These are phyloP conservation scores for Astrephomene gubernaculifera DNA, from an alignment of 139 green algal genomes.

Conservation along the genomic window DNA sequence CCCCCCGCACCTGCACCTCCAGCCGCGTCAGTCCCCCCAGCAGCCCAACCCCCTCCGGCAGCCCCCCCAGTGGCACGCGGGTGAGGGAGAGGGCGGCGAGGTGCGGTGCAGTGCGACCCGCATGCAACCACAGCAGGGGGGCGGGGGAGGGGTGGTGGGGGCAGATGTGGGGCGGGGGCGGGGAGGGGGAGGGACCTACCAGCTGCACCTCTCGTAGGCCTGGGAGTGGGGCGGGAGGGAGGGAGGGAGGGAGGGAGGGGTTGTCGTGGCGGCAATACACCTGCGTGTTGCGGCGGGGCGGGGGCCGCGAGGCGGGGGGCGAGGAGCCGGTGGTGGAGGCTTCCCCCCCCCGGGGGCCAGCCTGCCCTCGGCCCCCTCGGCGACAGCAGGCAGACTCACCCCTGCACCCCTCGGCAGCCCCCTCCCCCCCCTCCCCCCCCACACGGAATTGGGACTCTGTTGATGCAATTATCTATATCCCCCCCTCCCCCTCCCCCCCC, in stretches of 20 bases:
- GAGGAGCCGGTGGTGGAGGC: too few species aligned
- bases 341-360: too few species aligned
- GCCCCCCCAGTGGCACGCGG: slow-evolving; percentile 11
- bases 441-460: too few species aligned
- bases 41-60: slow-evolving; percentile 32
- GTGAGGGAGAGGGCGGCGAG: slow-evolving; percentile 10
- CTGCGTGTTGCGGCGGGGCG: too few species aligned
- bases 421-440: too few species aligned
- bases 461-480: too few species aligned
- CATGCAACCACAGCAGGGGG: slow-evolving; percentile 36
- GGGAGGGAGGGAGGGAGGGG: neutral
- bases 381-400: too few species aligned
- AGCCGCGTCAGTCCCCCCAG: slow-evolving; percentile 7
- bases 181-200: neutral
- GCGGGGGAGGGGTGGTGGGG: slow-evolving; percentile 2
- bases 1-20: slow-evolving; percentile 14
- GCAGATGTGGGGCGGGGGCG: neutral
- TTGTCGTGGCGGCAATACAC: too few species aligned
- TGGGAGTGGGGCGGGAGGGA: neutral
- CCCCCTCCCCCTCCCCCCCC: neutral
- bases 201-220: neutral
- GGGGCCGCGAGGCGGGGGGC: too few species aligned
- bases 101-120: neutral
- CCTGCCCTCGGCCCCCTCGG: too few species aligned
- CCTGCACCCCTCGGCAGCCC: too few species aligned